Percentiles rank a stretch among this genome's conserved stretches.
These are phyloP conservation scores for Russula compacta DNA, from an alignment of 768 basidiomycete genomes.

Conservation along the genomic window DNA sequence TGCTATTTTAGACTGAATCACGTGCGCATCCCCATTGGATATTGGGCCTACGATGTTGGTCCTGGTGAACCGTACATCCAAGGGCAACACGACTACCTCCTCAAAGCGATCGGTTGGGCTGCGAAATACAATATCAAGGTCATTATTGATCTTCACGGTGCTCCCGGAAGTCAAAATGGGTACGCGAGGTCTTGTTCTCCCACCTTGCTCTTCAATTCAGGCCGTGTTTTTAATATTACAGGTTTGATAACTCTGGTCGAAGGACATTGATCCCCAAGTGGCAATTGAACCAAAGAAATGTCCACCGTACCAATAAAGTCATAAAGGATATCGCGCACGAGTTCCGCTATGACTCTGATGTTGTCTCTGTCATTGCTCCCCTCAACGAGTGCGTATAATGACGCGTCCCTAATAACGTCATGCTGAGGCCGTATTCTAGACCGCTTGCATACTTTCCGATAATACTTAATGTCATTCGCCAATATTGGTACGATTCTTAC, in stretches of 20 bases:
- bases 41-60: slow-evolving; percentile 81
- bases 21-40: slow-evolving; percentile 79
- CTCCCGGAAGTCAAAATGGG: slow-evolving; percentile 82
- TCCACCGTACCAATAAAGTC: slow-evolving; percentile 56
- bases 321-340: slow-evolving; percentile 53
- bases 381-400: slow-evolving; percentile 56
- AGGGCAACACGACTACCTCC: slow-evolving; percentile 65
- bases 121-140: slow-evolving; percentile 62
- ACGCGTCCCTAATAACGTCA: not conserved
- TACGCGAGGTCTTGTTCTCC: slow-evolving; percentile 24
- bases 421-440: slow-evolving; percentile 29
- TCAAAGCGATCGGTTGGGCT: slow-evolving; percentile 67
- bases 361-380: slow-evolving; percentile 62
- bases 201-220: slow-evolving; percentile 27
- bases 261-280: slow-evolving; percentile 51
- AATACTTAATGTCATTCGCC: slow-evolving; percentile 39
- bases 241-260: slow-evolving; percentile 82
- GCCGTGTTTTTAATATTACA: slow-evolving; percentile 24
- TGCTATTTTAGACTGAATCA: slow-evolving; percentile 54
- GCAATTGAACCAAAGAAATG: slow-evolving; percentile 58
- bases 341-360: slow-evolving; percentile 43
- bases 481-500: slow-evolving; percentile 73
- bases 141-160: slow-evolving; percentile 63
- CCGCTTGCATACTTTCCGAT: slow-evolving; percentile 54
- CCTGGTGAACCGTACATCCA: slow-evolving; percentile 71